Evolutionary conservation across 441 rosid genomes (phyloP).

Genomic region (Mallotus repandus): DNA sequence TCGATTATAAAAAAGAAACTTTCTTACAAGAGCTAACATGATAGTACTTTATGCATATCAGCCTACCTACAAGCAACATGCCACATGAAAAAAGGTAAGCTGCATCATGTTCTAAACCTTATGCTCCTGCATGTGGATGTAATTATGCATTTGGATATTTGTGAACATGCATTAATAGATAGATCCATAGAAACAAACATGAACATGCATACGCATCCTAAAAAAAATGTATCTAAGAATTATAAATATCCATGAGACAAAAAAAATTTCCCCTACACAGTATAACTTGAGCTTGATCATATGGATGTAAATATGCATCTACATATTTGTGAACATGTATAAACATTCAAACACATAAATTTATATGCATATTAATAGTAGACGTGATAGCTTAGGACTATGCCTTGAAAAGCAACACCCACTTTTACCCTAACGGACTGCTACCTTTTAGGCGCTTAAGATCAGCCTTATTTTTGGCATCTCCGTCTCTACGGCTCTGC

Average conservation of each 20-base stretch:
- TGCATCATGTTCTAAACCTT: background rate
- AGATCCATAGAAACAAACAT: background rate
- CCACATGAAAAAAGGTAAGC: background rate
- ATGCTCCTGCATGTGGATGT: too few relatives aligned
- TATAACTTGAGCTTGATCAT: background rate
- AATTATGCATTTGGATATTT: too few relatives aligned
- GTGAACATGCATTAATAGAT: background rate
- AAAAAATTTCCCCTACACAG: background rate
- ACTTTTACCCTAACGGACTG: constrained; percentile 6
- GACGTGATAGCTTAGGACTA: background rate
- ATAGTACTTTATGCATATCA: background rate
- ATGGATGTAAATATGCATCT: background rate
- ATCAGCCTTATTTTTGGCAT: constrained; percentile 71
- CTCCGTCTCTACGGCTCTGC: constrained; percentile 55
- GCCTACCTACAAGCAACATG: background rate
- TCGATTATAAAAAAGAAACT: background rate
- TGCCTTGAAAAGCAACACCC: background rate
- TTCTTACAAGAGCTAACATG: background rate
- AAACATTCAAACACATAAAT: too few relatives aligned
- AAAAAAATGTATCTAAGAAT: too few relatives aligned
- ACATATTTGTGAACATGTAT: background rate
- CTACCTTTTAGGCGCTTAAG: constrained; percentile 74
- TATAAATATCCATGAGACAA: background rate
- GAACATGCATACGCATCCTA: too few relatives aligned
- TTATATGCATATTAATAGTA: background rate